Base-by-base conservation (phyloP, 2,329 filamentous ascomycete species). In the Chaetomium olivaceum region DNA sequence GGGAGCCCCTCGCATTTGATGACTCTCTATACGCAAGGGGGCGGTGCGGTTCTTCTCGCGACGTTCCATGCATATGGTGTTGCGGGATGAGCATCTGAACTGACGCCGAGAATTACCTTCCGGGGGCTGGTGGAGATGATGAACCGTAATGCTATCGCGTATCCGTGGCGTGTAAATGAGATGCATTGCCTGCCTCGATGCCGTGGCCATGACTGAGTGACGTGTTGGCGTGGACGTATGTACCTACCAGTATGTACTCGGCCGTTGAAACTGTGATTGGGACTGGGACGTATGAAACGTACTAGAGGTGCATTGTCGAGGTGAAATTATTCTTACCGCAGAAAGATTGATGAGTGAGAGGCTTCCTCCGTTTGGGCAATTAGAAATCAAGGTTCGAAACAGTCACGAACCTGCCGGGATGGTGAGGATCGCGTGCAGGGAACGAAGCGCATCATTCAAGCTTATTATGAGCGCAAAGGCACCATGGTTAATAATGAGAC, bases 381-480 rank as follows among this genome's bases (percentile, higher is more conserved):
- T 67, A 62, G 61, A 67, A 67, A 67, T 67, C 65, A 33, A 54
- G 33, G 33, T 27, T 12, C 23, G 21, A 51, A 64, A 59, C n/a
- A 25, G 16, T 11, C 36, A 25, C 54, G 16, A 29, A 12, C n/a
- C 33, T 7, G 7, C n/a, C 29, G n/a, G 39, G 55, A 46, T 31
- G 21, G 27, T 21, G 31, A 29, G 50, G 43, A 63, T 63, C 50
- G 59, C 31, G 46, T 62, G 58, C 59, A 62, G 60, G 64, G 56
- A 59, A 52, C 2, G 12, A 23, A 50, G 57, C 21, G 43, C 64
- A 62, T 62, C 52, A 62, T 61, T 51, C 58, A 29, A 23, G 31
- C 27, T 57, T 51, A 43, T 61, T 61, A 60, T 61, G 51, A 64
- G 27, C 25, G 31, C 27, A 58, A 29, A 62, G 27, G 29, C 23